phyloP scores from a whole-genome alignment of 352 stramenopile genomes.

The Pythium monospermum region DNA sequence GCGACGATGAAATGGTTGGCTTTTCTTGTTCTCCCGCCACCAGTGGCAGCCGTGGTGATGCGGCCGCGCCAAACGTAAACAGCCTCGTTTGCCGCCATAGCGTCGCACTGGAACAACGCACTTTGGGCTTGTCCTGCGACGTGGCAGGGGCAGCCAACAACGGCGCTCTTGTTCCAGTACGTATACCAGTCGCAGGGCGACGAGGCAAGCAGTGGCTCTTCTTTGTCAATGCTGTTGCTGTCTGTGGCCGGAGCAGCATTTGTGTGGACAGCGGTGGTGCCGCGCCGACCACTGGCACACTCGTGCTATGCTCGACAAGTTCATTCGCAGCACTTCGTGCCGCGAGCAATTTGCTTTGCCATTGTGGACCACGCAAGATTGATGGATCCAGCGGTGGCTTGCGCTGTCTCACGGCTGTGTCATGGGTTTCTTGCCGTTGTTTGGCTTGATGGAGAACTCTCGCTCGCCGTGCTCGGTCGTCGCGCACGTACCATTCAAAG shows the following conservation, averaged over 20 bases:
- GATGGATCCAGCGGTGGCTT: conserved; percentile 33
- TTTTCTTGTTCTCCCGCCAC: not conserved
- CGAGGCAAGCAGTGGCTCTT: no score
- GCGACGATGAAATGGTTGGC: not conserved
- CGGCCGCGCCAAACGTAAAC: conserved; percentile 28
- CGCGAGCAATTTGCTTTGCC: conserved; percentile 18
- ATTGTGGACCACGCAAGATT: conserved; percentile 21
- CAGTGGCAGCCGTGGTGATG: not conserved
- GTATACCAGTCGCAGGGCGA: no score
- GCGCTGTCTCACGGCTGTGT: conserved; percentile 25
- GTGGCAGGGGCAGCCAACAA: not conserved
- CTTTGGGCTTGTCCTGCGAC: not conserved
- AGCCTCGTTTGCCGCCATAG: conserved; percentile 44
- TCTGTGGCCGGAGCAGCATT: not conserved
- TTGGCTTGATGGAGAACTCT: conserved; percentile 29
- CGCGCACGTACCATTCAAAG: conserved; percentile 33
- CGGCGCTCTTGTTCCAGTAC: no score
- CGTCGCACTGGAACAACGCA: conserved; percentile 40
- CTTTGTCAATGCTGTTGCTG: conserved; percentile 9
- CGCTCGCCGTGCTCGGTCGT: conserved; percentile 31
- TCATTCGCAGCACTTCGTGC: not conserved
- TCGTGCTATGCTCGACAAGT: not conserved
- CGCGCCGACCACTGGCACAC: not conserved
- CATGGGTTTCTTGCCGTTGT: conserved; percentile 23
- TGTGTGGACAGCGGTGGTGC: not conserved